These are phyloP conservation scores for Phytophthora rubi DNA, from an alignment of 352 stramenopile species.

Conservation along the genomic window DNA sequence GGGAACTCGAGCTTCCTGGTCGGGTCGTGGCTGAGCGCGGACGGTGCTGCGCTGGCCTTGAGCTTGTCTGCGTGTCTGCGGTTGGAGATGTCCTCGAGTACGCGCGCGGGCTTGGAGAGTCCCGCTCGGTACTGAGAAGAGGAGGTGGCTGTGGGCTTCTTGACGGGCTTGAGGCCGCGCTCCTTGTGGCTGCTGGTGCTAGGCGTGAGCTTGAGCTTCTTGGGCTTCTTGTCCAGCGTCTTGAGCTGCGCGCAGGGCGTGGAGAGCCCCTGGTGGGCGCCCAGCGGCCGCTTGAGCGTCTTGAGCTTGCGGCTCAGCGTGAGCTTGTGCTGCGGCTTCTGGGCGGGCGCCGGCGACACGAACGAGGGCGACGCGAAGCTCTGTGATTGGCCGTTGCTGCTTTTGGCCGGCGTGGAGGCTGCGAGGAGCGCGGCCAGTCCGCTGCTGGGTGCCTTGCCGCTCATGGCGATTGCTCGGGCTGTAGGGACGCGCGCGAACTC, in stretches of 20 bases:
- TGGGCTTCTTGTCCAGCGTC: slow-evolving; percentile 16
- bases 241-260: slow-evolving; percentile 15
- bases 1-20: slow-evolving; percentile 60
- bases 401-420: too few relatives aligned
- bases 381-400: neutral
- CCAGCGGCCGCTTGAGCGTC: slow-evolving; percentile 43
- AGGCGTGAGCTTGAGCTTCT: slow-evolving; percentile 38
- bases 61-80: neutral
- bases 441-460: neutral
- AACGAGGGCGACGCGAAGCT: slow-evolving; percentile 46
- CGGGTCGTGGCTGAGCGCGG: slow-evolving; percentile 21
- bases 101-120: slow-evolving; percentile 20
- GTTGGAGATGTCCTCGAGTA: slow-evolving; percentile 57
- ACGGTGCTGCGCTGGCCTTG: neutral
- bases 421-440: too few relatives aligned
- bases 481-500: slow-evolving; percentile 3
- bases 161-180: slow-evolving; percentile 14
- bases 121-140: neutral
- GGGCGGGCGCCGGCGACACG: slow-evolving; percentile 43
- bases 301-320: slow-evolving; percentile 56
- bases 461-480: slow-evolving; percentile 27
- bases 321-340: slow-evolving; percentile 39
- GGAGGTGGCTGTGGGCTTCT: slow-evolving; percentile 9
- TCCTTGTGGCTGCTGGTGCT: slow-evolving; percentile 7
- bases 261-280: slow-evolving; percentile 21